Evolutionary conservation across 495 filamentous ascomycete genomes (phyloP).

Genomic region (Neurospora sp.): DNA sequence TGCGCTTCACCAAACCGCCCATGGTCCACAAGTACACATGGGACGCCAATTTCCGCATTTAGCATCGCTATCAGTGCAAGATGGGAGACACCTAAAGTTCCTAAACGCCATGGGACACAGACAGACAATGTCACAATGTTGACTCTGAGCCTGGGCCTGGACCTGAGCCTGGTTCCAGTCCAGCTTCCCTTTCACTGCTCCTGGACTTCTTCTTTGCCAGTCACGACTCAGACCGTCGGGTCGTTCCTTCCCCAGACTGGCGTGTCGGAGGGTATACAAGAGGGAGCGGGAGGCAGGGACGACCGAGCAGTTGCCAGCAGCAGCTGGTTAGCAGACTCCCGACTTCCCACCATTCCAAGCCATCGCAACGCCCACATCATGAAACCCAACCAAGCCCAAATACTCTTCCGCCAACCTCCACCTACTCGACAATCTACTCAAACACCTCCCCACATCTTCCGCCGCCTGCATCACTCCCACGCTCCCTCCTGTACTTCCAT

Average conservation of each 20-base stretch:
- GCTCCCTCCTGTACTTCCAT: neutral
- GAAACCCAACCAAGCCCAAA: conserved; percentile 7
- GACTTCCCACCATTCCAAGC: neutral
- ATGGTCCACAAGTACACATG: neutral
- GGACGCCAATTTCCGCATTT: neutral
- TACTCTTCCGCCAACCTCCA: conserved; percentile 18
- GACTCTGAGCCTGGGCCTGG: neutral
- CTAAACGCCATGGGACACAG: neutral
- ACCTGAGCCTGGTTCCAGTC: neutral
- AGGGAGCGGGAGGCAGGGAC: neutral
- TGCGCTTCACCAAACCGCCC: neutral
- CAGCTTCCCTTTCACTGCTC: neutral
- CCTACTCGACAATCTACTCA: conserved; percentile 3
- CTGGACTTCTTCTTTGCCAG: neutral
- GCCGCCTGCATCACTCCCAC: conserved; percentile 2
- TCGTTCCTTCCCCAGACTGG: neutral
- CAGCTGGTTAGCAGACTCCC: neutral
- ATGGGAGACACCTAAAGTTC: neutral
- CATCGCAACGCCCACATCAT: conserved; percentile 12
- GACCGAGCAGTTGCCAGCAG: neutral
- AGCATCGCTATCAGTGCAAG: neutral
- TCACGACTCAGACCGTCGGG: neutral
- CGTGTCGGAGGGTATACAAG: neutral
- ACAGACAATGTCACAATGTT: neutral
- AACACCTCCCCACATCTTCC: conserved; percentile 7